Base-by-base conservation (phyloP, 2,329 filamentous ascomycete genomes). In the Orbilia brochopaga region DNA sequence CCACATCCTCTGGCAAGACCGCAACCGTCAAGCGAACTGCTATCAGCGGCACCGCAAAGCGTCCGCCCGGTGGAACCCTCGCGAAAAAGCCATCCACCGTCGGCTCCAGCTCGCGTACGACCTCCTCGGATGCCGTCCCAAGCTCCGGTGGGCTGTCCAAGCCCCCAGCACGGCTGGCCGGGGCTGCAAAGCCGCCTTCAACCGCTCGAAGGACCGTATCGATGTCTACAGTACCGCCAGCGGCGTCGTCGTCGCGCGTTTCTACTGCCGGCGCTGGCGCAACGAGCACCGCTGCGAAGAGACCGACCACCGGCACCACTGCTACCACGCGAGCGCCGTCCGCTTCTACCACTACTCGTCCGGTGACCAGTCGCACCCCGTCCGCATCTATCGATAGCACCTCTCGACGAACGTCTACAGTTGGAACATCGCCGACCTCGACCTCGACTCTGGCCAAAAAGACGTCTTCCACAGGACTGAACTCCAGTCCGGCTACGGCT, bases 31-130 rank as follows among this genome's bases (percentile, higher is more conserved):
- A 73, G 50, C 57, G 57, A 23, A 40, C 27, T 8, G 27, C 44
- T 32, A 63, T 66, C 19, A 51, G 27, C 37, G 69, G 69, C 3
- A 61, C 69, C 19, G 62, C 69, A 32, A 73, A 72, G 52, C 69
- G 69, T 40, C 62, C 57, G 35, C 69, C 69, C 30, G 57, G 61
- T 62, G 69, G 69, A 58, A 73, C 69, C n/a, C 55, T 73, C 44
- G 32, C 69, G 1, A 73, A 66, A 51, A 67, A 67, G 53, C 61
- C 69, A 30, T 72, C 67, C 1, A 72, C 67, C 15, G 51, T 72
- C 19, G 66, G 67, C 40, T 32, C 67, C 27, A 37, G 44, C 19
- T 53, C 35, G 21, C 60, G 52, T 32, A 52, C 61, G 3, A 27
- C 67, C n/a, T 40, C 67, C 11, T 37, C 64, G 24, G 42, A 44